These are phyloP conservation scores for Bipolaris oryzae DNA, from an alignment of 2,329 filamentous ascomycete genomes.

Conservation along the genomic window DNA sequence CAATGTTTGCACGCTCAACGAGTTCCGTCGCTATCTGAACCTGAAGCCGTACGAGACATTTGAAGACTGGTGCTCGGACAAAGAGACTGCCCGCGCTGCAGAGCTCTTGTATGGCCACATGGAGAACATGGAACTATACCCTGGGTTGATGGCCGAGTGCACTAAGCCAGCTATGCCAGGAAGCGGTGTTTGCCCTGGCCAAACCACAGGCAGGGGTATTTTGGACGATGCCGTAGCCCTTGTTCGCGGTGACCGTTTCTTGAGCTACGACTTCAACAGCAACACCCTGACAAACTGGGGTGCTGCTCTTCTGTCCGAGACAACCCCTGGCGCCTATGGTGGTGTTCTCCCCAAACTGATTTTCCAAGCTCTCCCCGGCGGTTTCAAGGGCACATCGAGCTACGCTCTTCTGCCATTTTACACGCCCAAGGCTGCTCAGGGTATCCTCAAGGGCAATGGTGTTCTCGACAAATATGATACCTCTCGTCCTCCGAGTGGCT, in stretches of 20 bases:
- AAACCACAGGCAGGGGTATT: constrained; percentile 76
- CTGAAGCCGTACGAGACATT: constrained; percentile 78
- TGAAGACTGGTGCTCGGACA: constrained; percentile 82
- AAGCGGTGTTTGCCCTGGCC: constrained; percentile 69
- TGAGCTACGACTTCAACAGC: constrained; percentile 68
- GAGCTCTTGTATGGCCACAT: constrained; percentile 69
- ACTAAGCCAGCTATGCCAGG: constrained; percentile 72
- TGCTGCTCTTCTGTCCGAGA: constrained; percentile 50
- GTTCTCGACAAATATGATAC: constrained; percentile 56
- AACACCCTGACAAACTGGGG: constrained; percentile 56
- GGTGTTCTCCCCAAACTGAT: constrained; percentile 53
- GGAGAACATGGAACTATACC: constrained; percentile 79
- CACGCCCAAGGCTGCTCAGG: constrained; percentile 56
- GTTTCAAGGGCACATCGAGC: constrained; percentile 55
- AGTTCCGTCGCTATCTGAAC: constrained; percentile 81
- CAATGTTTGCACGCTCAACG: constrained; percentile 79
- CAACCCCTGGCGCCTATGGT: constrained; percentile 53
- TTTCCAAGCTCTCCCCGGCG: constrained; percentile 55
- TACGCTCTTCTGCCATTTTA: constrained; percentile 60
- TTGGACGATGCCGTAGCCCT: constrained; percentile 76
- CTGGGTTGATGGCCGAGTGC: constrained; percentile 77
- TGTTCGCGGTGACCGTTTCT: constrained; percentile 76
- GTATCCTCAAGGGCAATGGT: constrained; percentile 56
- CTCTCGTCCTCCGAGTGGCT: constrained; percentile 50
- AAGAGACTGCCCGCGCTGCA: constrained; percentile 68